A percentile compares a stretch with the other conserved stretches of the same genome.
phyloP scores from a whole-genome alignment of 192 early-diverging fungal genomes.

The Coemansia sp. region DNA sequence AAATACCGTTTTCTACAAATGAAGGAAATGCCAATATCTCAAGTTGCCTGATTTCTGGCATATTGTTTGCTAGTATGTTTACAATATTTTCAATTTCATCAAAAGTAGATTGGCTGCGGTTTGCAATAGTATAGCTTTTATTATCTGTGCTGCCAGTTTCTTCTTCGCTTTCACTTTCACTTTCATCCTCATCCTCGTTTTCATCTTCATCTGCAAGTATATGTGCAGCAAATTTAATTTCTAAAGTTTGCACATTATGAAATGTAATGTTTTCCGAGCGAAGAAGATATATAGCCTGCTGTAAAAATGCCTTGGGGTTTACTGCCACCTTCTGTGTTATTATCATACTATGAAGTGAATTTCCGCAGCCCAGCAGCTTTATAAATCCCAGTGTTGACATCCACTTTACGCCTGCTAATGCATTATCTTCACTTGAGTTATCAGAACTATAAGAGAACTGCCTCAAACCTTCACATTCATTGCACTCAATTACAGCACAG shows the following conservation, averaged over 20 bases:
- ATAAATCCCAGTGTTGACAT: constrained; percentile 1
- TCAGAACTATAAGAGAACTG: not conserved
- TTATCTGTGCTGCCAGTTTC: not conserved
- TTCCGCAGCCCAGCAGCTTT: not conserved
- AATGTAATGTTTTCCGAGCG: not conserved
- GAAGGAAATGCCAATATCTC: not conserved
- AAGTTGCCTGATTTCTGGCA: not conserved
- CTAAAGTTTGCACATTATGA: not conserved
- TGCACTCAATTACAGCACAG: not conserved
- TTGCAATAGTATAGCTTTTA: not conserved
- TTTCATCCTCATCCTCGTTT: not conserved
- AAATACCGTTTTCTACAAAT: not conserved
- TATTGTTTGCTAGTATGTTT: not conserved
- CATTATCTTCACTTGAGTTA: not conserved
- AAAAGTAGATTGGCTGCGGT: not conserved
- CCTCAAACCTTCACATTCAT: not conserved
- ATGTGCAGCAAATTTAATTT: not conserved
- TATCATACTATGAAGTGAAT: not conserved
- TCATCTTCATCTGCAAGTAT: not conserved
- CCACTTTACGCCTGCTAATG: not conserved
- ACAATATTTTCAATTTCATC: not conserved
- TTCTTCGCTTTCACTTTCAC: not conserved
- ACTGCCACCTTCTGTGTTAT: not conserved
- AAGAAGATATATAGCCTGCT: not conserved
- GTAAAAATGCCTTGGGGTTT: not conserved